Conservation (phyloP, 2,329 filamentous ascomycete genomes). For the Diaporthe amygdali region DNA sequence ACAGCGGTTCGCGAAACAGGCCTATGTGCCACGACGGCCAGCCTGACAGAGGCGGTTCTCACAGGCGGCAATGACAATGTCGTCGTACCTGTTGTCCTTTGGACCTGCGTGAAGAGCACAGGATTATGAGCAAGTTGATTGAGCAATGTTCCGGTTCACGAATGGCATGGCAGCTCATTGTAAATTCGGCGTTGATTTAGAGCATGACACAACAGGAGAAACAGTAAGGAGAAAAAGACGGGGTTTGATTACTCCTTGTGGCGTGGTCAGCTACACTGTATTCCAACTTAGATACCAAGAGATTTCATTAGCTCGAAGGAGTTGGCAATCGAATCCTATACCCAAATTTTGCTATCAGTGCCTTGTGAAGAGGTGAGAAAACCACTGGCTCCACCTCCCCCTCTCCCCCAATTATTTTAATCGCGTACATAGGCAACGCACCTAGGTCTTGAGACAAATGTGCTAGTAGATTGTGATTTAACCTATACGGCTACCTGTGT, state of each 20-base stretch:
- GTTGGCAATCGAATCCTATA: neutral
- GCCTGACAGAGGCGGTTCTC: slow-evolving; percentile 91
- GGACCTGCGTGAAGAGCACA: slow-evolving; percentile 84
- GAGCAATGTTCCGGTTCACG: too few species aligned
- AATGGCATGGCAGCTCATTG: neutral
- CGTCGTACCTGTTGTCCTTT: slow-evolving; percentile 89
- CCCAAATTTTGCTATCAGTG: neutral
- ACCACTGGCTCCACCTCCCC: too few species aligned
- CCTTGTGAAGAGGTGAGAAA: neutral
- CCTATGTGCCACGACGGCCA: slow-evolving; percentile 79
- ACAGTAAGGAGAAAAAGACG: too few species aligned
- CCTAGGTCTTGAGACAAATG: too few species aligned
- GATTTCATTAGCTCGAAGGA: neutral
- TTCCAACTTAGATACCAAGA: neutral
- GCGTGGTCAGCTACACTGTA: neutral
- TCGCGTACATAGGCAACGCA: neutral
- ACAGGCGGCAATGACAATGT: slow-evolving; percentile 99
- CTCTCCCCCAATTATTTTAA: too few species aligned
- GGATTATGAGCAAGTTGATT: neutral
- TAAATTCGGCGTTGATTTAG: neutral
- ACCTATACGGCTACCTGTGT: too few species aligned
- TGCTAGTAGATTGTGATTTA: too few species aligned
- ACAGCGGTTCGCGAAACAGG: slow-evolving; percentile 76
- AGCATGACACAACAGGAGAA: neutral
- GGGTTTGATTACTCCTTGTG: neutral